Conservation (phyloP, 2,329 filamentous ascomycete species). For the Sporothrix euskadiensis region DNA sequence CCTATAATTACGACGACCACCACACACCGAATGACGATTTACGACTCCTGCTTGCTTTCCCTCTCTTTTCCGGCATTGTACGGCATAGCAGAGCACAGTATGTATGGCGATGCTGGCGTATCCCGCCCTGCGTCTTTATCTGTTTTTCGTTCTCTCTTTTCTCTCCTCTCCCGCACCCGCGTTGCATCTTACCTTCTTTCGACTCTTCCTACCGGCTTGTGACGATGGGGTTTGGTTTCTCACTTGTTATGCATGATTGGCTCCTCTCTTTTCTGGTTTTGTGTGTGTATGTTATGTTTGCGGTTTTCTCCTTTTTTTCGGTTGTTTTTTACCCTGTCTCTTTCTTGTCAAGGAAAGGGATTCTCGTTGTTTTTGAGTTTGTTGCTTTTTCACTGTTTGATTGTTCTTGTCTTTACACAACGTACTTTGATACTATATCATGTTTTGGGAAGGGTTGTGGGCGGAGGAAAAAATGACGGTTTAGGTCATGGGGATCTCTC, state of each 20-base stretch:
- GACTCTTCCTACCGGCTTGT: background rate
- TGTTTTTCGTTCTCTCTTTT: background rate
- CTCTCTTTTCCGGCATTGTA: constrained; percentile 16
- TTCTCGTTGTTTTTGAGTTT: constrained; percentile 12
- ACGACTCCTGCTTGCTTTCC: constrained; percentile 1
- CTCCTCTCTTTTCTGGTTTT: constrained; percentile 7
- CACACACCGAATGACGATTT: background rate
- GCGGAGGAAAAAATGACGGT: constrained; percentile 10
- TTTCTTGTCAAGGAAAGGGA: background rate
- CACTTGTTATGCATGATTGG: constrained; percentile 22
- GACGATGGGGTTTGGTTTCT: constrained; percentile 19
- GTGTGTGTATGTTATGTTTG: constrained; percentile 18
- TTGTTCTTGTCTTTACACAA: constrained; percentile 8
- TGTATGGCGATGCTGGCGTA: constrained; percentile 19
- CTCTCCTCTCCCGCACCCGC: background rate
- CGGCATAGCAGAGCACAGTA: constrained; percentile 16
- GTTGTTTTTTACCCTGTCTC: constrained; percentile 26
- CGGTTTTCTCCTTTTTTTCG: background rate
- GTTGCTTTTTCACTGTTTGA: constrained; percentile 14
- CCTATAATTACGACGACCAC: background rate
- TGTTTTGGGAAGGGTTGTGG: constrained; percentile 18
- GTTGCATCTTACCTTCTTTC: background rate
- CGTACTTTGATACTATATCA: constrained; percentile 23
- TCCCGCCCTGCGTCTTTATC: constrained; percentile 14
- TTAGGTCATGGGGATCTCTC: background rate